These are phyloP conservation scores for Tremellales sp. DNA, from an alignment of 1,284 basidiomycete species.

Conservation along the genomic window DNA sequence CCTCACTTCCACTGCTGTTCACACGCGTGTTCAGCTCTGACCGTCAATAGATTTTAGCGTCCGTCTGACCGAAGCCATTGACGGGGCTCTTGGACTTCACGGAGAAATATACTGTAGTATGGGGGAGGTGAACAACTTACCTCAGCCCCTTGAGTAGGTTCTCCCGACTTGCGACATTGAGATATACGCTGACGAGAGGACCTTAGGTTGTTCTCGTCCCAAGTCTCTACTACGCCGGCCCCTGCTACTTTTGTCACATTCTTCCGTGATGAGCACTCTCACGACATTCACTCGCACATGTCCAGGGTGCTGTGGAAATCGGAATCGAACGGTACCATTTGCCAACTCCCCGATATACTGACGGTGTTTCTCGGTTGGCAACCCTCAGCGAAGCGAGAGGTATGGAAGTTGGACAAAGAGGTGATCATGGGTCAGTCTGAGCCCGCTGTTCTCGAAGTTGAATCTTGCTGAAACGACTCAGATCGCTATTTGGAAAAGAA, in stretches of 20 bases:
- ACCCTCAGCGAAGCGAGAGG: constrained; percentile 14
- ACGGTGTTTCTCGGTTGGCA: constrained; percentile 24
- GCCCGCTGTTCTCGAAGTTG: background rate
- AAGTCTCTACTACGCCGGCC: background rate
- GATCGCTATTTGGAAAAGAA: constrained; percentile 39
- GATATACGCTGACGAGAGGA: too few relatives aligned
- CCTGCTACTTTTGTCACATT: constrained; percentile 12
- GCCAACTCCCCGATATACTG: constrained; percentile 28
- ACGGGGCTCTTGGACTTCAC: too few relatives aligned
- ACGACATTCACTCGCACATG: constrained; percentile 21
- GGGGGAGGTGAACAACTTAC: too few relatives aligned
- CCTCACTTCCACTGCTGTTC: too few relatives aligned
- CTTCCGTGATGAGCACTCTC: background rate
- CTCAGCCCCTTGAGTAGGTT: too few relatives aligned
- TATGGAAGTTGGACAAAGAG: constrained; percentile 36
- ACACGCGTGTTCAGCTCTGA: too few relatives aligned
- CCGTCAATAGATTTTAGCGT: too few relatives aligned
- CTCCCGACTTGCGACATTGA: too few relatives aligned
- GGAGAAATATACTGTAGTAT: too few relatives aligned
- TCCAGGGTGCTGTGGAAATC: constrained; percentile 27
- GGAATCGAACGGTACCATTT: constrained; percentile 19
- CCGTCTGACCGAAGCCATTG: too few relatives aligned
- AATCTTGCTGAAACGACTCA: constrained; percentile 8
- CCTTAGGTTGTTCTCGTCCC: background rate
- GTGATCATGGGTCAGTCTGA: constrained; percentile 30